Evolutionary conservation across 1,284 basidiomycete species (phyloP), one percentile per base, ranked within the genome.

Genomic region (Pascua guehoae): DNA sequence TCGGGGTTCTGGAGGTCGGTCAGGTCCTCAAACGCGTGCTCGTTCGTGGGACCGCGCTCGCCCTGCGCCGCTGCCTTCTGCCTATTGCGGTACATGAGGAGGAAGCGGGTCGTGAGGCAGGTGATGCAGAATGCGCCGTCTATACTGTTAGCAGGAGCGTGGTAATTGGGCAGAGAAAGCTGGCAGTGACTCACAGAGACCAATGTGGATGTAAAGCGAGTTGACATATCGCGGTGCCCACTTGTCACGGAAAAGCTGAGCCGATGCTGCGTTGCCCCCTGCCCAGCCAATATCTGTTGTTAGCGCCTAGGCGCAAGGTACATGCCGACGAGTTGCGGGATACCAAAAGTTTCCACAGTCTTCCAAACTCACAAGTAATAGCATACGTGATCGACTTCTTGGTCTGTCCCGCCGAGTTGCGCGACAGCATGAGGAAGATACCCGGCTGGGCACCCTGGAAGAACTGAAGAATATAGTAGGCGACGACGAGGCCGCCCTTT

Each of bases 161-260:
- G 24, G 24, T 32, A 32, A 32, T 32, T 32, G 24, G 24, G 24
- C 24, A 7, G 24, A 32, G 24, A 32, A 3, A 32, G 24, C 24
- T 32, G 7, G 24, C 7, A 32, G 24, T 32, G 24, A 32, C 49
- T 50, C 24, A 50, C 49, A 72, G 9, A 70, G 51, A 11, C 62
- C 70, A 41, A 72, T 50, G 54, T 72, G 69, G 48, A 70, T 71
- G 62, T 72, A 68, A 1, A 73, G 66, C 18, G 63, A 58, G 58
- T 58, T 58, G 41, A 66, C 41, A 60, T 71, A 73, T 41, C 69
- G 56, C 10, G 71, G 67, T 12, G 58, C 61, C 69, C 69, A 70
- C 11, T 45, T 45, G 12, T 54, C 36, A 47, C 64, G 64, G 66
- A 73, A 73, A 37, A 68, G 44, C 53, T 70, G 68, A 14, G 70